A percentile compares a stretch with the other conserved stretches of the same genome.
phyloP scores from a whole-genome alignment of 768 basidiomycete genomes.

The Cytidiella melzeri region DNA sequence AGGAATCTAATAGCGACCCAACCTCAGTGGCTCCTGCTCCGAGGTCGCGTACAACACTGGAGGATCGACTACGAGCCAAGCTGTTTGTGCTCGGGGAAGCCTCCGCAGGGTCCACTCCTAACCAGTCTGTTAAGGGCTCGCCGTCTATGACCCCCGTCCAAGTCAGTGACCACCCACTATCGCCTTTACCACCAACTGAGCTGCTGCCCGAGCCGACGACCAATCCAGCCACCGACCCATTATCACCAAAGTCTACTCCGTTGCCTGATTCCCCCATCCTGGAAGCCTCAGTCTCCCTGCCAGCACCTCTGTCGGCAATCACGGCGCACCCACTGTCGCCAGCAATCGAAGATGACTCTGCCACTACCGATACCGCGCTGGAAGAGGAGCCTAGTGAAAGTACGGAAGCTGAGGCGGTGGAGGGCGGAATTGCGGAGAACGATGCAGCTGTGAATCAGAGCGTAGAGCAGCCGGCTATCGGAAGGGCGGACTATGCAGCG shows the following conservation, averaged over 20 bases:
- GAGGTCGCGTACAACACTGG: conserved; percentile 50
- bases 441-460: background rate
- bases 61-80: conserved; percentile 71
- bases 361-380: background rate
- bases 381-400: background rate
- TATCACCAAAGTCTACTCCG: conserved; percentile 2
- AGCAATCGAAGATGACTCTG: background rate
- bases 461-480: too few relatives aligned
- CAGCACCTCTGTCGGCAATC: conserved; percentile 1
- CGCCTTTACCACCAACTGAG: conserved; percentile 11
- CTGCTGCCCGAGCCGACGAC: conserved; percentile 2
- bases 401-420: background rate
- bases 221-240: background rate
- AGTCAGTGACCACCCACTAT: conserved; percentile 25
- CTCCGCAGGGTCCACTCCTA: conserved; percentile 38
- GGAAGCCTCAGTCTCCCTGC: conserved; percentile 2
- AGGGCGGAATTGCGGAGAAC: too few relatives aligned
- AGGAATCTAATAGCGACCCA: conserved; percentile 11
- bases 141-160: conserved; percentile 27
- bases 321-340: background rate
- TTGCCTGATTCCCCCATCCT: conserved; percentile 13
- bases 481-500: too few relatives aligned
- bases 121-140: conserved; percentile 35
- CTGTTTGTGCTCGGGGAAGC: conserved; percentile 55
- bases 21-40: conserved; percentile 23